phyloP scores from a whole-genome alignment of 192 early-diverging fungal species.

The Coemansia sp. region DNA sequence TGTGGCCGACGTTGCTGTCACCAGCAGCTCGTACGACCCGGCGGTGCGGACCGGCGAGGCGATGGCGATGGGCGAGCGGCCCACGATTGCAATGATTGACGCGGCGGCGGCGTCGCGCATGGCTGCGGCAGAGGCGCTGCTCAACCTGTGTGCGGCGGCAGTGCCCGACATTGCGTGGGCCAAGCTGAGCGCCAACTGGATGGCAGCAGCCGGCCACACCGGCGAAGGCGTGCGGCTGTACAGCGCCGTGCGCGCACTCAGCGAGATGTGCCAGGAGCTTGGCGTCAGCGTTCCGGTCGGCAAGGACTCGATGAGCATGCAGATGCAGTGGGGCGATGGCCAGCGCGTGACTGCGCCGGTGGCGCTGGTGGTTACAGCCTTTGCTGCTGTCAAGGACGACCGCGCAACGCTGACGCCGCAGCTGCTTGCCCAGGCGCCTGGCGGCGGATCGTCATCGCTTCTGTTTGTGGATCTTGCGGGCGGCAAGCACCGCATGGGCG shows the following conservation, averaged over 20 bases:
- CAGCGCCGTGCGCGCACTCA: slow-evolving; percentile 90
- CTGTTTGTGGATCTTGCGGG: slow-evolving; percentile 85
- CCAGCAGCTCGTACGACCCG: slow-evolving; percentile 68
- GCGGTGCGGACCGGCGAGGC: slow-evolving; percentile 81
- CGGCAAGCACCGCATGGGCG: slow-evolving; percentile 88
- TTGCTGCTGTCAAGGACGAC: slow-evolving; percentile 84
- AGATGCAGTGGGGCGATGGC: slow-evolving; percentile 77
- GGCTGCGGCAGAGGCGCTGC: slow-evolving; percentile 93
- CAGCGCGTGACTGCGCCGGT: slow-evolving; percentile 81
- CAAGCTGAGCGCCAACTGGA: slow-evolving; percentile 97
- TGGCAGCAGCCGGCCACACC: slow-evolving; percentile 87
- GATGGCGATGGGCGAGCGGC: slow-evolving; percentile 98
- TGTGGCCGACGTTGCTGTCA: slow-evolving; percentile 95
- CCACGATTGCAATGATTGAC: slow-evolving; percentile 81
- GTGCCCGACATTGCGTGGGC: slow-evolving; percentile 72
- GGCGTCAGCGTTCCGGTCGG: slow-evolving; percentile 97
- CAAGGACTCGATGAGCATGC: slow-evolving; percentile 99
- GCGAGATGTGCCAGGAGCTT: slow-evolving; percentile 89
- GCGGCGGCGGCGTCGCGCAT: slow-evolving; percentile 92
- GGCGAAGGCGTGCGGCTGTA: slow-evolving; percentile 95
- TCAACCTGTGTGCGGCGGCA: slow-evolving; percentile 89
- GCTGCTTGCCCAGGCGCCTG: slow-evolving; percentile 63
- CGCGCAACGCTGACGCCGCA: slow-evolving; percentile 90
- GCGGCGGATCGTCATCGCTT: slow-evolving; percentile 40
- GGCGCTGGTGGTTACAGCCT: slow-evolving; percentile 91